Evolutionary conservation across 768 basidiomycete genomes (phyloP).

Genomic region (Termitomyces sp.): DNA sequence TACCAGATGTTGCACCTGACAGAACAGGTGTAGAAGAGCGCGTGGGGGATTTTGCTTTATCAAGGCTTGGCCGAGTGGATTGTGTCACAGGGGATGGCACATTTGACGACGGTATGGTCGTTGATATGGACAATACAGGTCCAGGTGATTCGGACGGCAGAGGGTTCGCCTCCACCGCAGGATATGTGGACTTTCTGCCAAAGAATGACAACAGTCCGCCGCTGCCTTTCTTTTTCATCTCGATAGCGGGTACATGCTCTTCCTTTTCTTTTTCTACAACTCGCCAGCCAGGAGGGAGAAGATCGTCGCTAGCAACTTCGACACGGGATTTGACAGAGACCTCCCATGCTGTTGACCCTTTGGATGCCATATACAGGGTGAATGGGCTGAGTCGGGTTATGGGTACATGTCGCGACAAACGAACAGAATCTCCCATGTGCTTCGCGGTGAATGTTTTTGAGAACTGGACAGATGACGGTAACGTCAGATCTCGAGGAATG

Average conservation of each 20-base stretch:
- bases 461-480: slow-evolving; percentile 50
- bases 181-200: slow-evolving; percentile 35
- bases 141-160: slow-evolving; percentile 14
- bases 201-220: slow-evolving; percentile 74
- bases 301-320: slow-evolving; percentile 49
- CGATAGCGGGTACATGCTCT: slow-evolving; percentile 26
- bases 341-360: slow-evolving; percentile 78
- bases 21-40: slow-evolving; percentile 11
- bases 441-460: slow-evolving; percentile 54
- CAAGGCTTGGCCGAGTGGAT: slow-evolving; percentile 24
- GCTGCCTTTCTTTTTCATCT: slow-evolving; percentile 48
- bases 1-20: slow-evolving; percentile 5
- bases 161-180: slow-evolving; percentile 4
- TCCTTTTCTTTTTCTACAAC: slow-evolving; percentile 54
- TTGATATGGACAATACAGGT: slow-evolving; percentile 5
- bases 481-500: slow-evolving; percentile 46
- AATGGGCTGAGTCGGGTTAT: slow-evolving; percentile 61
- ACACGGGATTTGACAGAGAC: slow-evolving; percentile 54
- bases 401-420: slow-evolving; percentile 57
- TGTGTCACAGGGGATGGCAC: slow-evolving; percentile 15
- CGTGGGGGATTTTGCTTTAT: slow-evolving; percentile 9
- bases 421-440: slow-evolving; percentile 56
- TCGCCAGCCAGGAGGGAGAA: slow-evolving; percentile 68
- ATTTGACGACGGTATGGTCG: background rate
- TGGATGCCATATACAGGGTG: slow-evolving; percentile 63